Evolutionary conservation across 2,329 filamentous ascomycete genomes (phyloP).

Genomic region (Hypoxylon sp.): DNA sequence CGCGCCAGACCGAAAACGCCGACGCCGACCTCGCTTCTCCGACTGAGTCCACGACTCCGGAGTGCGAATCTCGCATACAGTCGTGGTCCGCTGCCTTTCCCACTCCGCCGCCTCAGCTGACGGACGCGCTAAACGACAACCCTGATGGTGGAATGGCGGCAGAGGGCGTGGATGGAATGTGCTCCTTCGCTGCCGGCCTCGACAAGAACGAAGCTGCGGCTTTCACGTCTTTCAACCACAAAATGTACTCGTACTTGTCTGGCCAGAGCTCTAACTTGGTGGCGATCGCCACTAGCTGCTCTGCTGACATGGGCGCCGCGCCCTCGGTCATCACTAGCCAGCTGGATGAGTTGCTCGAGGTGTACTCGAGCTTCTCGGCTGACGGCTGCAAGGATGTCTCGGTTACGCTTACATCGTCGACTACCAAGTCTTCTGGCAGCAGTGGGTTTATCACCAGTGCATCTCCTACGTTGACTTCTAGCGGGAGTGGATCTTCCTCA

Average conservation of each 20-base stretch:
- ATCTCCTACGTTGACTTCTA: neutral
- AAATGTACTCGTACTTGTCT: slow-evolving; percentile 40
- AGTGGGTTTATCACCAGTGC: neutral
- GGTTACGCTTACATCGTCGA: neutral
- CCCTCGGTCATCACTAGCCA: slow-evolving; percentile 31
- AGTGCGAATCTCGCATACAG: slow-evolving; percentile 28
- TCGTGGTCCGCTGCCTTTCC: slow-evolving; percentile 29
- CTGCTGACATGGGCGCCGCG: slow-evolving; percentile 30
- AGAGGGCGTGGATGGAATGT: slow-evolving; percentile 11
- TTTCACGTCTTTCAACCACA: slow-evolving; percentile 29
- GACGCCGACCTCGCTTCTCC: neutral
- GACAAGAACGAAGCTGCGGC: slow-evolving; percentile 10
- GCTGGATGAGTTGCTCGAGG: slow-evolving; percentile 27
- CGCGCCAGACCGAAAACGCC: slow-evolving; percentile 22
- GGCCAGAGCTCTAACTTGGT: slow-evolving; percentile 33
- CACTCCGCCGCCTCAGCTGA: slow-evolving; percentile 22
- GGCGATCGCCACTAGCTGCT: slow-evolving; percentile 29
- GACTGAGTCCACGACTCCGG: slow-evolving; percentile 21
- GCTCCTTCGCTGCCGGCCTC: slow-evolving; percentile 14
- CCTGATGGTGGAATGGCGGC: slow-evolving; percentile 1
- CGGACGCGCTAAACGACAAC: slow-evolving; percentile 3
- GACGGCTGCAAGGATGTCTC: slow-evolving; percentile 15
- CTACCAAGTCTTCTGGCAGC: neutral
- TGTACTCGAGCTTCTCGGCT: slow-evolving; percentile 39
- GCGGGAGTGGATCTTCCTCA: slow-evolving; percentile 1